Evolutionary conservation across 257 asterid genomes (phyloP).

Genomic region (Capsicum chinense): DNA sequence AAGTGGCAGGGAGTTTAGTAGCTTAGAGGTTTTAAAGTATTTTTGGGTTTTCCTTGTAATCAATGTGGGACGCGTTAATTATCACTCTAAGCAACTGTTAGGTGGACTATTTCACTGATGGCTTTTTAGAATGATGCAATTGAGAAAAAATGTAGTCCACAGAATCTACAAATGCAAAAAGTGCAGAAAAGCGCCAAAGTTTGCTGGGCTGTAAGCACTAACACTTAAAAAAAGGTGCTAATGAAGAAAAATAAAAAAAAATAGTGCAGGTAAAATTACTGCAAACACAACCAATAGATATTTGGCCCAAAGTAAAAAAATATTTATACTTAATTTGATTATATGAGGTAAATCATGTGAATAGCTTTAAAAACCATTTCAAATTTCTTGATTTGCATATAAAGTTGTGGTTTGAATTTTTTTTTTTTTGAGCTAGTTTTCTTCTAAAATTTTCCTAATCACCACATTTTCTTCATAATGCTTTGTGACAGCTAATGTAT

Average conservation of each 20-base stretch:
- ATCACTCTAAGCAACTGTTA: background rate
- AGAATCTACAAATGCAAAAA: background rate
- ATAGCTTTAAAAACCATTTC: background rate
- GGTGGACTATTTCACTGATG: background rate
- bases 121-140: background rate
- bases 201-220: background rate
- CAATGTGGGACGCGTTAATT: background rate
- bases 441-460: background rate
- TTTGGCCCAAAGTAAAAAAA: background rate
- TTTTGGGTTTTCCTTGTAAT: background rate
- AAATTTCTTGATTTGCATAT: background rate
- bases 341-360: background rate
- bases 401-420: background rate
- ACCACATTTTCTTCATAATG: background rate
- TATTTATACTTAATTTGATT: background rate
- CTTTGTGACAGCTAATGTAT: background rate
- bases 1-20: background rate
- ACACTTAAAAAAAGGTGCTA: background rate
- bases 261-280: background rate
- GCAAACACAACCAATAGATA: background rate
- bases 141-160: background rate
- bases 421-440: background rate
- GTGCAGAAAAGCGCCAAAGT: background rate
- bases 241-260: background rate
- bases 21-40: background rate